Evolutionary conservation across 805 yeast species (phyloP).

Genomic region (Kluyveromyces dobzhanskii): DNA sequence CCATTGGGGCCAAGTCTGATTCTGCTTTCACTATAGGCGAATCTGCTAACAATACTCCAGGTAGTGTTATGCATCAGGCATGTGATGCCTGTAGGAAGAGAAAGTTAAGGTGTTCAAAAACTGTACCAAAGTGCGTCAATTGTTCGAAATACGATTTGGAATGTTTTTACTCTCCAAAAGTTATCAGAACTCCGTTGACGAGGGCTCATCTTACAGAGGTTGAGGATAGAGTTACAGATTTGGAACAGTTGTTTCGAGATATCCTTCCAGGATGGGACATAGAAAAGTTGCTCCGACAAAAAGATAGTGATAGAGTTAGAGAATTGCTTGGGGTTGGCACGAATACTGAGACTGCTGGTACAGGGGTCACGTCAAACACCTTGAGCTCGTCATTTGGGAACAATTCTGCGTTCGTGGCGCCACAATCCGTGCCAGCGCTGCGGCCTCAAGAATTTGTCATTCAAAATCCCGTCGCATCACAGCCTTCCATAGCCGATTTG

Average conservation of each 20-base stretch:
- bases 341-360: too few relatives aligned
- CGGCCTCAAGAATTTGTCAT: too few relatives aligned
- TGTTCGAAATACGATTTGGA: constrained; percentile 66
- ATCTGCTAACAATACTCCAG: too few relatives aligned
- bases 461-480: too few relatives aligned
- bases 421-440: too few relatives aligned
- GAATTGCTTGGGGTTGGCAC: too few relatives aligned
- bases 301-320: neutral
- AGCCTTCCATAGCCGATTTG: too few relatives aligned
- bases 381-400: too few relatives aligned
- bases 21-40: too few relatives aligned
- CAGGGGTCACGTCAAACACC: too few relatives aligned
- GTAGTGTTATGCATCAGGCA: constrained; percentile 17
- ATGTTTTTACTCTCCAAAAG: constrained; percentile 71
- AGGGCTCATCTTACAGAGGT: constrained; percentile 73
- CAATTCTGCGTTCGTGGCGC: too few relatives aligned
- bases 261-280: constrained; percentile 40
- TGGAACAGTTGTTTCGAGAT: constrained; percentile 38
- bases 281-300: constrained; percentile 29
- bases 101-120: constrained; percentile 75
- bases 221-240: constrained; percentile 44
- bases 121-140: constrained; percentile 65
- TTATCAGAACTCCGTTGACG: constrained; percentile 72
- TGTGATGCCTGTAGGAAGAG: constrained; percentile 82
- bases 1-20: too few relatives aligned